Conservation (phyloP, 176 grass and related monocot genomes). For the Oryza brachyantha region DNA sequence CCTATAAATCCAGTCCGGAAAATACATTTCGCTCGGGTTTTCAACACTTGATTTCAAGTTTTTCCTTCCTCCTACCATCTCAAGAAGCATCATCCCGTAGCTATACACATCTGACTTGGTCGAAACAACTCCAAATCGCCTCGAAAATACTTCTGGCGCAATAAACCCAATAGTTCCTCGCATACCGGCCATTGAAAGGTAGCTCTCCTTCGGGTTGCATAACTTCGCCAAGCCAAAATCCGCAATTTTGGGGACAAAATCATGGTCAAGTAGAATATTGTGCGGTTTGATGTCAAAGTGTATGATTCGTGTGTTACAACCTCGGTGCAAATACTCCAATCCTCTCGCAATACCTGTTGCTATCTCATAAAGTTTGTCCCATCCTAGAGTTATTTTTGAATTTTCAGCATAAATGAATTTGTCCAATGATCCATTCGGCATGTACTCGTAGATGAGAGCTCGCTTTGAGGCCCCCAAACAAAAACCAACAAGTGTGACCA, state of each 20-base stretch:
- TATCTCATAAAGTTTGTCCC: neutral
- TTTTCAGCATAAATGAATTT: neutral
- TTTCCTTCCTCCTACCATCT: constrained; percentile 5
- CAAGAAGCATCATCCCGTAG: constrained; percentile 9
- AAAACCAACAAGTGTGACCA: neutral
- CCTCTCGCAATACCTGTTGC: neutral
- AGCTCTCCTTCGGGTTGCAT: neutral
- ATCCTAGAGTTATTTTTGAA: neutral
- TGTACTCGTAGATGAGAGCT: neutral
- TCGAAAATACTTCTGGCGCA: neutral
- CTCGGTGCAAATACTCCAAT: neutral
- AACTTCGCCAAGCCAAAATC: neutral
- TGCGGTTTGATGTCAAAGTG: constrained; percentile 6
- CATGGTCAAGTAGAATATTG: neutral
- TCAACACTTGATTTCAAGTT: neutral
- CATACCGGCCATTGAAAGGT: neutral
- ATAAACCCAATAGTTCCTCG: neutral
- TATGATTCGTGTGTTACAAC: neutral
- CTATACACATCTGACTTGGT: constrained; percentile 11
- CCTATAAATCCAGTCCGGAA: constrained; percentile 4
- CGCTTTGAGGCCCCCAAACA: neutral
- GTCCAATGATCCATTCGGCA: neutral
- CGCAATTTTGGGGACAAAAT: neutral
- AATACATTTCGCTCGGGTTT: neutral
- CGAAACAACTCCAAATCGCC: neutral